Conservation (phyloP, 202 grass and related monocot genomes). For the Musa balbisiana region DNA sequence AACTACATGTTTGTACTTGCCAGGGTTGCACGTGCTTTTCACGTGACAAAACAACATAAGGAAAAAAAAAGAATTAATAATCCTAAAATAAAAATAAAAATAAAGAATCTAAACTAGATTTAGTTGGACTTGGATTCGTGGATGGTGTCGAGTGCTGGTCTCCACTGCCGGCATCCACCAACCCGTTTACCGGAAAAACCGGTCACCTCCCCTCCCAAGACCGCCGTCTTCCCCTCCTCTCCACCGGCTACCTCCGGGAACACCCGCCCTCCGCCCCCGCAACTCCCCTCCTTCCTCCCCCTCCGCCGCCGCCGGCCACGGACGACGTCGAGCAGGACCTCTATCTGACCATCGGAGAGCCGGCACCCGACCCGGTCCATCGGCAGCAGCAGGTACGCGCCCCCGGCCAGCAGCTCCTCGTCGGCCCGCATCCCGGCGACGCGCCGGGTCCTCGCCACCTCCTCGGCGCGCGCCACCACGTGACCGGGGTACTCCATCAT, state of each 20-base stretch:
- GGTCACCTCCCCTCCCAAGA: not conserved
- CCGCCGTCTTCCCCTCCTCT: not conserved
- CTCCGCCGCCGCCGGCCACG: not conserved
- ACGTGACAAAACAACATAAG: constrained; percentile 10
- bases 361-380: constrained; percentile 26
- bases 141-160: constrained; percentile 44
- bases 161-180: constrained; percentile 35
- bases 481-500: constrained; percentile 52
- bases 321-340: constrained; percentile 10
- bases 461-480: constrained; percentile 26
- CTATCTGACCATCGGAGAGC: constrained; percentile 26
- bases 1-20: no score
- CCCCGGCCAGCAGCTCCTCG: constrained; percentile 36
- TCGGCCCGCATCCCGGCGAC: constrained; percentile 28
- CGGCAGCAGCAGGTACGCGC: constrained; percentile 46
- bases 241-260: constrained; percentile 25
- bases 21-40: not conserved
- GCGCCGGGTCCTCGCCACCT: constrained; percentile 21
- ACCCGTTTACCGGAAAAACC: constrained; percentile 5
- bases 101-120: not conserved
- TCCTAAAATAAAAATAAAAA: no score
- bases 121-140: constrained; percentile 23
- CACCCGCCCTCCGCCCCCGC: constrained; percentile 1
- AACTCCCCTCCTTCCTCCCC: not conserved
- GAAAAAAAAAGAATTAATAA: not conserved